A percentile compares a stretch with the other conserved stretches of the same genome.
Conservation (phyloP, 768 basidiomycete species). For the Auriscalpium vulgare region DNA sequence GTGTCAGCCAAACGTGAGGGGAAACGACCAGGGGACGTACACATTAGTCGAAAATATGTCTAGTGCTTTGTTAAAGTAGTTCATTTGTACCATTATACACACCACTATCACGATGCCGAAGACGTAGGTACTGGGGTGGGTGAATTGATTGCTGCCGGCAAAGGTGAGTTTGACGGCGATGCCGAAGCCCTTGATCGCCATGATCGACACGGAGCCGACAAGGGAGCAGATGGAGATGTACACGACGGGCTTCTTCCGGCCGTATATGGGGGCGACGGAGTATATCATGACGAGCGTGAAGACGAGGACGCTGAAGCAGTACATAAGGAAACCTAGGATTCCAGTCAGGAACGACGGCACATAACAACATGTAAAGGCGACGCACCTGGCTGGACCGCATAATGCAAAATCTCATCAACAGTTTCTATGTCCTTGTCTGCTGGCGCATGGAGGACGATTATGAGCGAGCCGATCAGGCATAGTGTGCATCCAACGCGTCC, state of each 20-base stretch:
- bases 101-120: slow-evolving; percentile 75
- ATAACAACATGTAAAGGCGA: neutral
- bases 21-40: slow-evolving; percentile 40
- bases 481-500: slow-evolving; percentile 82
- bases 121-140: slow-evolving; percentile 92
- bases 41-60: slow-evolving; percentile 97
- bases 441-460: slow-evolving; percentile 95
- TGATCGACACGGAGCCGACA: slow-evolving; percentile 93
- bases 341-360: neutral
- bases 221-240: slow-evolving; percentile 96
- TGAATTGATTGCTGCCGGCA: slow-evolving; percentile 90
- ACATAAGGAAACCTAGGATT: slow-evolving; percentile 74
- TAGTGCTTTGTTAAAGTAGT: slow-evolving; percentile 96
- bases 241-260: slow-evolving; percentile 80
- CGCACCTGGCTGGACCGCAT: slow-evolving; percentile 89
- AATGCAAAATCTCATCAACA: slow-evolving; percentile 87
- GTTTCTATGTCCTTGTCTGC: slow-evolving; percentile 90
- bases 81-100: slow-evolving; percentile 91
- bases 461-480: slow-evolving; percentile 80
- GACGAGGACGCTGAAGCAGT: slow-evolving; percentile 78
- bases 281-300: slow-evolving; percentile 86
- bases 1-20: neutral
- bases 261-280: slow-evolving; percentile 74
- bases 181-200: slow-evolving; percentile 98
- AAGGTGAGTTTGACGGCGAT: slow-evolving; percentile 93